Percentiles rank a stretch among this genome's conserved stretches.
Conservation (phyloP, 2,329 filamentous ascomycete genomes). For the Corniculantispora saksenae region DNA sequence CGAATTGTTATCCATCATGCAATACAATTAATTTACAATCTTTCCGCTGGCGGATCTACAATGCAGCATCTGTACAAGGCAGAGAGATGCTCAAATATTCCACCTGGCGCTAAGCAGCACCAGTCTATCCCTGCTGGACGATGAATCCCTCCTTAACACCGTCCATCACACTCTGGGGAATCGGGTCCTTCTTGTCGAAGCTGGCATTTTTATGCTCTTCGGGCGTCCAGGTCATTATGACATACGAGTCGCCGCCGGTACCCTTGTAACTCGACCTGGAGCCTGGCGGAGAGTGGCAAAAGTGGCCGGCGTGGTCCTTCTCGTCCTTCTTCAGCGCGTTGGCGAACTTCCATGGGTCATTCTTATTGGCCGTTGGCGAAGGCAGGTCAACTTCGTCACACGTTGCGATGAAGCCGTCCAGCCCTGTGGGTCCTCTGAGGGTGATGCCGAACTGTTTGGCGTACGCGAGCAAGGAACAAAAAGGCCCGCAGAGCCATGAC, state of each 20-base stretch:
- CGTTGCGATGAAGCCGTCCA: background rate
- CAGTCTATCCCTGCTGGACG: background rate
- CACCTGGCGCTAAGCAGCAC: background rate
- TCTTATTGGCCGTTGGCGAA: background rate
- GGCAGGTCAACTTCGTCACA: background rate
- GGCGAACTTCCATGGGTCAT: background rate
- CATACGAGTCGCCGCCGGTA: background rate
- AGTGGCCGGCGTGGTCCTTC: background rate
- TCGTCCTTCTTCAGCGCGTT: background rate
- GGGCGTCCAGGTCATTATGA: background rate
- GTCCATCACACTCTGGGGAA: background rate
- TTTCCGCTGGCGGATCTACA: background rate
- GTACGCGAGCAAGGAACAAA: constrained; percentile 10
- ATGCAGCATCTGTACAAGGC: background rate
- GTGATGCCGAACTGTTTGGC: background rate
- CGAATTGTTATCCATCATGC: too few species aligned
- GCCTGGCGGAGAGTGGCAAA: background rate
- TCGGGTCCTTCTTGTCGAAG: background rate
- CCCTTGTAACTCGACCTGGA: background rate
- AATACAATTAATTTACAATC: background rate
- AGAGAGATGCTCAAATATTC: too few species aligned
- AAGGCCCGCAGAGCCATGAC: too few species aligned
- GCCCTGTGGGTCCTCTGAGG: background rate
- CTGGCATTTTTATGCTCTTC: background rate
- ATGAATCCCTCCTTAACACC: background rate